phyloP scores from a whole-genome alignment of 2,329 filamentous ascomycete genomes.

The Aspergillus brasiliensis region DNA sequence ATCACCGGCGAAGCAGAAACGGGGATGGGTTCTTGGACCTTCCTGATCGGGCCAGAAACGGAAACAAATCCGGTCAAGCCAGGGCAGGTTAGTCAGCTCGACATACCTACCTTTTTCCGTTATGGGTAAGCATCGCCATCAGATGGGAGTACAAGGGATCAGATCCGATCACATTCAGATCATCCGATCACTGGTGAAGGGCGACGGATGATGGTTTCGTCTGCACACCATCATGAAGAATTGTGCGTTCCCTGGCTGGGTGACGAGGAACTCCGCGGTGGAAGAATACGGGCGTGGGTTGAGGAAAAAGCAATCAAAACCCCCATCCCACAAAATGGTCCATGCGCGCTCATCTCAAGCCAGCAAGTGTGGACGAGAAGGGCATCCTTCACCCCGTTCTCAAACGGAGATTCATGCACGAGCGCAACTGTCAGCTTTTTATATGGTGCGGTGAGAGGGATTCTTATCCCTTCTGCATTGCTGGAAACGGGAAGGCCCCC shows the following conservation, averaged over 20 bases:
- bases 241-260: neutral
- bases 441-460: no score
- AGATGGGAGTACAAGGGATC: no score
- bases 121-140: neutral
- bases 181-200: no score
- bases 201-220: no score
- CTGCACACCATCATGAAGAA: no score
- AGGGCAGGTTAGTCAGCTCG: neutral
- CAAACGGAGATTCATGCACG: no score
- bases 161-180: no score
- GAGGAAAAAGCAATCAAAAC: neutral
- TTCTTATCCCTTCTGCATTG: no score
- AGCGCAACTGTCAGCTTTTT: no score
- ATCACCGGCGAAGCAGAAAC: neutral
- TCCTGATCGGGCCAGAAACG: neutral
- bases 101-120: neutral
- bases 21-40: neutral
- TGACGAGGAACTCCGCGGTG: slow-evolving; percentile 2
- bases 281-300: neutral
- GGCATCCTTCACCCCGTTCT: no score
- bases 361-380: neutral
- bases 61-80: neutral
- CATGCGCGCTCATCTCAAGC: neutral
- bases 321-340: neutral
- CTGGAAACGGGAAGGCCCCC: no score